Base-by-base conservation (phyloP, 192 early-diverging fungal species). In the Coemansia sp. region DNA sequence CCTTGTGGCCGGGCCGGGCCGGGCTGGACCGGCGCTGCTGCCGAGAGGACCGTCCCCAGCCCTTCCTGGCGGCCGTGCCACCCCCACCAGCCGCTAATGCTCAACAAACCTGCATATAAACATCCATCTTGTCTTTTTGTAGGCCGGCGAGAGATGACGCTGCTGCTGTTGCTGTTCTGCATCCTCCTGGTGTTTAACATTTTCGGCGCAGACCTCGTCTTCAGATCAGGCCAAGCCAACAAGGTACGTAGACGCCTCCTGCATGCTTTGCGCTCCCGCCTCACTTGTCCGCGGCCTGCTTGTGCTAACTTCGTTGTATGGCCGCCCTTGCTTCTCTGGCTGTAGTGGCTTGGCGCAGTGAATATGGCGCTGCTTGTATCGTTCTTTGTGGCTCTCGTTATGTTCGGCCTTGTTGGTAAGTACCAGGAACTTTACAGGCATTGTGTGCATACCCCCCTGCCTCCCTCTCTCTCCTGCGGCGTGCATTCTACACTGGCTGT, bases 81-180 rank as follows among this genome's bases (percentile, higher is more conserved):
- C n/a, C n/a, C n/a, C n/a, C n/a, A n/a, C n/a, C n/a, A n/a, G n/a
- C n/a, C n/a, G n/a, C n/a, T n/a, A n/a, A n/a, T n/a, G n/a, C n/a
- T n/a, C n/a, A n/a, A n/a, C n/a, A n/a, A n/a, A n/a, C n/a, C n/a
- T n/a, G n/a, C n/a, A n/a, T n/a, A n/a, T n/a, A n/a, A n/a, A n/a
- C n/a, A n/a, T n/a, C n/a, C n/a, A n/a, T n/a, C n/a, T 31, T 29
- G 29, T 13, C 16, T 14, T 36, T 21, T 2, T 47, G 32, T 68
- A 75, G 71, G 73, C 28, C 73, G 73, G 66, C 66, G 66, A 64
- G 73, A 76, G 37, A 76, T 76, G 62, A 56, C 66, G 4, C 39
- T 70, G 49, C 42, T 76, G 12, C 44, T 76, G 37, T 45, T 54
- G 19, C 41, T 65, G 16, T 76, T 55, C 26, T 56, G 56, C 41